Base-by-base conservation (phyloP, 345 rosid genomes). In the Rhodamnia rubescens region DNA sequence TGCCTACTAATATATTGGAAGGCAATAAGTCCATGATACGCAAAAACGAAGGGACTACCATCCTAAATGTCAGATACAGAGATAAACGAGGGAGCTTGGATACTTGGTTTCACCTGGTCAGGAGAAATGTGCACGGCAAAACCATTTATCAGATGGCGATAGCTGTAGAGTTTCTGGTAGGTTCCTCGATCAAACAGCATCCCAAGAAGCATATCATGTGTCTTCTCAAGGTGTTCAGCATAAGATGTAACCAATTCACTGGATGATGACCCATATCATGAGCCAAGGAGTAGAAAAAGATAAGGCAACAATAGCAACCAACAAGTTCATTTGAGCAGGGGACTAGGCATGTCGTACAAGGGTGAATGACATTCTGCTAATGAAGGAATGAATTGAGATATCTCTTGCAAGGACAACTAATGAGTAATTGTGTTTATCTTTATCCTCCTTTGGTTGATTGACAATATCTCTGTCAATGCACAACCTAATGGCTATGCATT, bases 81-180 rank as follows among this genome's bases (percentile, higher is more conserved):
- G 81, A 86, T 82, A 40, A 21, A 61, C 21, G 83, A 82, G 47
- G 84, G 50, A 78, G 16, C 59, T 52, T 69, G 18, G 26, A 24
- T 26, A 82, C 75, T 83, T 74, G 58, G 53, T 85, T 91, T 93
- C 99, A 97, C 99, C 99, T 97, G 98, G 51, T 93, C 90, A 83
- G 98, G 94, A 22, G 98, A 88, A 82, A 94, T 82, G 90, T 95
- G 97, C 90, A 93, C 98, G 51, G 99, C 92, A 89, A 97, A 97
- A 50, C 99, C 99, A 86, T 97, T 97, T 81, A 97, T 94, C 86
- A 97, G 98, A 86, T 97, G 99, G 78, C 93, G 91, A 89, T 97
- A 97, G 93, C 99, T 97, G 92, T 97, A 97, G 84, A 97, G 91
- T 89, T 97, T 97, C 88, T 90, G 91, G 90, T 96, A 97, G 81